Evolutionary conservation across 176 grass and related monocot species (phyloP).

Genomic region (Stipa capillata): DNA sequence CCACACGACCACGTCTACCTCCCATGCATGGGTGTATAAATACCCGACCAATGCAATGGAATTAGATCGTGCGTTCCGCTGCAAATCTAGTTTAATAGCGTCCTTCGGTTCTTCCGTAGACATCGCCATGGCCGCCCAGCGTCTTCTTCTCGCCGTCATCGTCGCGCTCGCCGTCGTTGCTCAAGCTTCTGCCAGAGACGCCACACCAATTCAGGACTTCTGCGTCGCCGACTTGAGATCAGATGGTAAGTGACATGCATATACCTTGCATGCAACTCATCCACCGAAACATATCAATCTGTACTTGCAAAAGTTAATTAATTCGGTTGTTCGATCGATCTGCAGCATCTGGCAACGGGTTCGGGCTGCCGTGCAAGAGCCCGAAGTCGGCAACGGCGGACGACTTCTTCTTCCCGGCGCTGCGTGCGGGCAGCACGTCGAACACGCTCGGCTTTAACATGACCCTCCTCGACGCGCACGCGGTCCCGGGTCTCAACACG

Average conservation of each 20-base stretch:
- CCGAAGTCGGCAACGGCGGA: not conserved
- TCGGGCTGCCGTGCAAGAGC: not conserved
- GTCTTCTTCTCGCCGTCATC: not conserved
- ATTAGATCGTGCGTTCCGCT: too few relatives aligned
- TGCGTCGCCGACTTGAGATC: not conserved
- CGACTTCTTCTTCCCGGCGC: not conserved
- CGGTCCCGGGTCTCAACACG: constrained; percentile 40
- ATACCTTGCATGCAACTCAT: not conserved
- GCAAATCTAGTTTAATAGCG: too few relatives aligned
- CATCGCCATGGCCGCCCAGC: not conserved
- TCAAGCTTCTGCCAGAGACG: not conserved
- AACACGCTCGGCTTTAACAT: not conserved
- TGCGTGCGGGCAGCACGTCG: not conserved
- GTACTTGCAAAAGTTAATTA: not conserved
- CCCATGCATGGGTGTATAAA: too few relatives aligned
- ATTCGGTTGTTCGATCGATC: not conserved
- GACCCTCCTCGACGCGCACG: not conserved
- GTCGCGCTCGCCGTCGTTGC: not conserved
- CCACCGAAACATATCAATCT: not conserved
- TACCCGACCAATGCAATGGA: too few relatives aligned
- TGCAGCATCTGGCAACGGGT: not conserved
- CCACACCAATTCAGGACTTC: not conserved
- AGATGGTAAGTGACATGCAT: not conserved
- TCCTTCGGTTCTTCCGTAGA: too few relatives aligned
- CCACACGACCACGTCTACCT: too few relatives aligned